Base-by-base conservation (phyloP, 2,329 filamentous ascomycete species). In the Aspergillus jensenii region DNA sequence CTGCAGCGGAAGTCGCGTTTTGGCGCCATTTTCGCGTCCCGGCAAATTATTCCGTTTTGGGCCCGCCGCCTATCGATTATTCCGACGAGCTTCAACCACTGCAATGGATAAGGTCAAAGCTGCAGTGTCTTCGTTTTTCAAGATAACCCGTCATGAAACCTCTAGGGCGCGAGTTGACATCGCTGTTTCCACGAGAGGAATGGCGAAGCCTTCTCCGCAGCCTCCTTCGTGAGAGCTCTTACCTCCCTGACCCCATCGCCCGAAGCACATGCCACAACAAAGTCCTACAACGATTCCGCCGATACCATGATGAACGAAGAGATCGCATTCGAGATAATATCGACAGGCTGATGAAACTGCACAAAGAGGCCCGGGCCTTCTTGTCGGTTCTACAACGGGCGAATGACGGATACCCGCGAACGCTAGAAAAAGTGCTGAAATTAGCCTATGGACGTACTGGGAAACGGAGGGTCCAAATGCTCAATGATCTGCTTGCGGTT, bases 371-470 rank as follows among this genome's bases (percentile, higher is more conserved):
- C 27, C 67, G 58, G 37, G 62, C 80, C 37, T 72, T 72, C 6
- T 69, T 85, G 7, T 78, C 76, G 2, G 61, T 77, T 33, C 70
- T 85, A 17, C 65, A 64, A 40, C 77, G 81, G 48, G 85, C 84
- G 19, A 87, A 87, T 64, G 73, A 81, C 58, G 86, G 85, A 59
- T 82, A 85, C 52, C 62, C 72, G 14, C 70, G 70, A 14, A 76
- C 79, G 14, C 69, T 88, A 17, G 73, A 81, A 45, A 82, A 79
- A 55, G 74, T 86, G 11, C 71, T 88, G 19, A 71, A 78, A 33
- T 70, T 80, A 58, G 78, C 84, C 14, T 88, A 87, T 65, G 86
- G 84, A 14, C 80, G 86, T 52, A 76, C 74, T 33, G 85, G 85
- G 8, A 78, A 72, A 61, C 75, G 82, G 33, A 78, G 82, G 63